Base-by-base conservation (phyloP, 768 basidiomycete species). In the Psilocybe sp. region DNA sequence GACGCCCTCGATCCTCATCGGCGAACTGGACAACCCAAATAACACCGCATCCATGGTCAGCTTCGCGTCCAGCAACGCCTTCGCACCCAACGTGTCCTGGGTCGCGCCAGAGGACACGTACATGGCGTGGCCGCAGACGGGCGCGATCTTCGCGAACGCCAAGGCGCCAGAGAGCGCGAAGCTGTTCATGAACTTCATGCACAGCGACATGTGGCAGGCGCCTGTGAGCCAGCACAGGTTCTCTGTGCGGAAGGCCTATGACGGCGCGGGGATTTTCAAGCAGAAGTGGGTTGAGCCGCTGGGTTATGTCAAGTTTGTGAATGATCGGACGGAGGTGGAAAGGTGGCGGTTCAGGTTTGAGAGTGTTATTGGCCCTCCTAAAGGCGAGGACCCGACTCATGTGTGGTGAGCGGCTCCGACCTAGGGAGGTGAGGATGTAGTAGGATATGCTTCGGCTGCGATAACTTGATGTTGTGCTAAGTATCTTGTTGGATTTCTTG, bases 101-200 rank as follows among this genome's bases (percentile, higher is more conserved):
- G 15, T 15, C 1, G 32, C 13, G 4, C 40, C 51, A 1, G 31
- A 47, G 15, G 61, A 62, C 45, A 49, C 49, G n/a, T 56, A 53
- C 52, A 60, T 62, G 56, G 51, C 52, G n/a, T 62, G 61, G 61
- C 59, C 61, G 5, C 61, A 62, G 42, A 62, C 61, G 10, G 57
- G 50, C 23, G 53, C 53, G 14, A 62, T 62, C 32, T 60, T 62
- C 52, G 40, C 49, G 12, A 44, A 14, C 5, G 52, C 61, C 3
- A 55, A 48, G 15, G 48, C 50, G 23, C 59, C 59, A 0, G 61
- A 62, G 44, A 54, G 49, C 7, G 47, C 61, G 33, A 58, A 58
- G 51, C 54, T 62, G 3, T 62, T 62, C 54, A 52, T 62, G 37
- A 60, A 50, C 46, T 62, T 47, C 49, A 50, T 62, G 12, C 42